Evolutionary conservation across 805 yeast genomes (phyloP), one percentile per base, ranked within the genome.

Genomic region (Candida broadrunensis): DNA sequence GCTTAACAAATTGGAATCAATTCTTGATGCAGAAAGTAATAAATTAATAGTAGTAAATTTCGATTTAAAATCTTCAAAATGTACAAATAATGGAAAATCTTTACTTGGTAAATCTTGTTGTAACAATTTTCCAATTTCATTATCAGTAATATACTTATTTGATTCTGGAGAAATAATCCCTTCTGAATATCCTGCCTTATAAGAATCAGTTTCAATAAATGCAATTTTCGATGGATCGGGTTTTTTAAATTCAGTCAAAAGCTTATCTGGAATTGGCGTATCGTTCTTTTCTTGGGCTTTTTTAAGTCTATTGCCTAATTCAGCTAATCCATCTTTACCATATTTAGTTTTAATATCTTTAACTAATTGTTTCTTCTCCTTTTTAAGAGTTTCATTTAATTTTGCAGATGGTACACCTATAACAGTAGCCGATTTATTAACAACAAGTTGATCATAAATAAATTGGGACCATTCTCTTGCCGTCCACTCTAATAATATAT

Each of bases 11-110:
- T 64, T 54, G 19, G 73, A 65, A 37, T 76, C 83, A 17, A 80
- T 68, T 35, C 52, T 70, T 33, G 65, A 72, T 1, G 87, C 77
- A 8, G 83, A 77, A 55, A 86, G 58, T 27, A 83, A 59, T 29
- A 88, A 56, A 43, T 81, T 78, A 16, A 89, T 70, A 12, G 85
- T 79, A 26, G 87, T 78, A 56, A 91, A 93, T 52, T 85, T 82
- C 1, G 97, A 86, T 40, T 81, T 76, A 55, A 78, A 83, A 47
- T 83, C 78, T 60, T 93, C 97, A 50, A 85, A 74, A 55, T 88
- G 93, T 38, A 90, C 57, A 46, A 80, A 81, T 29, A 90, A 60
- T 4, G 90, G 88, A 46, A 84, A 72, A 37, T 73, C 67, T 1
- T 50, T 38, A 9, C 31, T 37, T 21, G 83, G 81, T 2, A 51